These are phyloP conservation scores for Nemania serpens DNA, from an alignment of 2,329 filamentous ascomycete genomes.

Conservation along the genomic window DNA sequence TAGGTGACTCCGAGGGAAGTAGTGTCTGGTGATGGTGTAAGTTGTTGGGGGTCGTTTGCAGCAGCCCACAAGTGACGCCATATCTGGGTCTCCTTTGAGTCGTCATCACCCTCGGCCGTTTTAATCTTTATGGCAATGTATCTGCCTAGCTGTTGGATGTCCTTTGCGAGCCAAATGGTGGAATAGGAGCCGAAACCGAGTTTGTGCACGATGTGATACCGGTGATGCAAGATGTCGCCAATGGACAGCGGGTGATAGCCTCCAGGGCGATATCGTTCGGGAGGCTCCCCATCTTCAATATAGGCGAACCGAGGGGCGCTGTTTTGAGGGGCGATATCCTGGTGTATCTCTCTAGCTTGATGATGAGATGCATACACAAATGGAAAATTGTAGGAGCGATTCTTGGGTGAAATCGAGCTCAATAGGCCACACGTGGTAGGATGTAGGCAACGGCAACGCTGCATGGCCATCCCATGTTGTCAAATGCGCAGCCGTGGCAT, in stretches of 20 bases:
- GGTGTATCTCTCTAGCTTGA: no score
- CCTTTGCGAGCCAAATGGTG: background rate
- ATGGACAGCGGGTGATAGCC: background rate
- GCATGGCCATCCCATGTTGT: no score
- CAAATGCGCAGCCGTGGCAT: no score
- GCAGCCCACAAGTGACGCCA: no score
- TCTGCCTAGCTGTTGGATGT: background rate
- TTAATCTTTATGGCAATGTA: background rate
- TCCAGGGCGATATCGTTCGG: background rate
- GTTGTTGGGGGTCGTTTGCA: no score
- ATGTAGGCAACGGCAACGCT: no score
- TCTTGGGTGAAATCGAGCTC: no score
- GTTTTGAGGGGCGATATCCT: no score
- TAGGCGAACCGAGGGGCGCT: no score
- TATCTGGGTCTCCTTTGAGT: background rate
- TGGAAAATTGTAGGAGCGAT: no score
- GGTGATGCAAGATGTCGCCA: background rate
- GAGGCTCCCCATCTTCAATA: background rate
- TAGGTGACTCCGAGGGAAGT: background rate
- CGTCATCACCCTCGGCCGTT: background rate
- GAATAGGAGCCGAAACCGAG: background rate
- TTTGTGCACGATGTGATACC: constrained; percentile 1
- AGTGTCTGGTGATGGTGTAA: background rate
- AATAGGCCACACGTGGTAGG: no score
- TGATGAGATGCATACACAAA: no score